Evolutionary conservation across 2,329 filamentous ascomycete genomes (phyloP).

Genomic region (Ascochyta lentis): DNA sequence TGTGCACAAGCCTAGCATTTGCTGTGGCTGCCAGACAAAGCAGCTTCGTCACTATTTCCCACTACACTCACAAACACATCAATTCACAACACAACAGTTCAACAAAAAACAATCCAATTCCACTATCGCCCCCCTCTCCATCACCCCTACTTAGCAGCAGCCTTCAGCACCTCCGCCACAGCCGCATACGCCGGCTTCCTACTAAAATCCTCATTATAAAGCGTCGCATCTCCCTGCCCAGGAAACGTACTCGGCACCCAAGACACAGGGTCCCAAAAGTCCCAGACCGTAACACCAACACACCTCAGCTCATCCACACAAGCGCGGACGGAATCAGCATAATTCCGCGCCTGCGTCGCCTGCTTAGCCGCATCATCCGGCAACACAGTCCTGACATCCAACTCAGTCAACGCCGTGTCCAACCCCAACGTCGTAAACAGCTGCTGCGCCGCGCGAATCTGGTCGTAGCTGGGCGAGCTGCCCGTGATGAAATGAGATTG

Average conservation of each 20-base stretch:
- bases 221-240: slow-evolving; percentile 45
- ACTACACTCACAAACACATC: too few relatives aligned
- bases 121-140: not conserved
- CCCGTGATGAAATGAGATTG: slow-evolving; percentile 68
- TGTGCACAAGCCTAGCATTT: too few relatives aligned
- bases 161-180: slow-evolving; percentile 35
- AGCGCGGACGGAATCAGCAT: slow-evolving; percentile 47
- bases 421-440: slow-evolving; percentile 60
- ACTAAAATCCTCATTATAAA: slow-evolving; percentile 36
- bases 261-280: slow-evolving; percentile 50
- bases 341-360: slow-evolving; percentile 58
- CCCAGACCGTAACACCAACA: slow-evolving; percentile 52
- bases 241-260: slow-evolving; percentile 50
- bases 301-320: slow-evolving; percentile 47
- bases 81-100: too few relatives aligned
- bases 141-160: slow-evolving; percentile 3
- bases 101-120: not conserved
- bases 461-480: slow-evolving; percentile 54
- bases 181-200: slow-evolving; percentile 48
- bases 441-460: slow-evolving; percentile 55
- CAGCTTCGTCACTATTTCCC: too few relatives aligned
- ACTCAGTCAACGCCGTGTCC: slow-evolving; percentile 67
- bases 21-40: too few relatives aligned
- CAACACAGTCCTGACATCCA: slow-evolving; percentile 62
- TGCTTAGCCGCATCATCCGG: slow-evolving; percentile 53